Evolutionary conservation across 768 basidiomycete species (phyloP).

Genomic region (Podaxis rugospora): DNA sequence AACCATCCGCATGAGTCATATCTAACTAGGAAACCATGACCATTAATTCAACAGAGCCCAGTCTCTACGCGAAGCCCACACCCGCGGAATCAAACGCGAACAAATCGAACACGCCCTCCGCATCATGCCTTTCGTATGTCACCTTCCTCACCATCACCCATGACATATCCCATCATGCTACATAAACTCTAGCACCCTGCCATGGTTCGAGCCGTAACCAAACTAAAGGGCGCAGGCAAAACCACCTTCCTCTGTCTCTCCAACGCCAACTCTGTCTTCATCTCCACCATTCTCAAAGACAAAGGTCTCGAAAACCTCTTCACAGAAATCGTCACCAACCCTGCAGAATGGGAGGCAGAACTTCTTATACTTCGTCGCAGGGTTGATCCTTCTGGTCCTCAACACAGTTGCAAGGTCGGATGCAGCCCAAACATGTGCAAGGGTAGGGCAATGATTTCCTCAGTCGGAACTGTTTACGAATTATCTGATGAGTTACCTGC

Average conservation of each 20-base stretch:
- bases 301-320: conserved; percentile 73
- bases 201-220: conserved; percentile 86
- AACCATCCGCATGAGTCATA: not conserved
- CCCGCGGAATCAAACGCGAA: conserved; percentile 59
- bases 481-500: not conserved
- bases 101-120: conserved; percentile 77
- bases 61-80: conserved; percentile 67
- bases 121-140: conserved; percentile 81
- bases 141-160: not conserved
- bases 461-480: not conserved
- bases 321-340: conserved; percentile 87
- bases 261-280: conserved; percentile 91
- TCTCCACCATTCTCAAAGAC: conserved; percentile 83
- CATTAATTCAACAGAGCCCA: conserved; percentile 42
- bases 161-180: not conserved
- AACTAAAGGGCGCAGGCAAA: conserved; percentile 60
- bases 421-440: conserved; percentile 99
- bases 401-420: conserved; percentile 81
- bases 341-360: conserved; percentile 75
- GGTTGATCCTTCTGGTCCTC: conserved; percentile 70
- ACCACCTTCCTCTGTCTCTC: conserved; percentile 89
- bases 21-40: conserved; percentile 3
- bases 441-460: conserved; percentile 38
- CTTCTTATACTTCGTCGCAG: conserved; percentile 73
- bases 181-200: conserved; percentile 76